Conservation (phyloP, 129 eudicot genomes). For the Daucus carota region DH1_v3.0 NC_030382.2:53572501-53573000, state of each 20-base stretch:
- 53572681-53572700: slow-evolving; percentile 1
- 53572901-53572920: slow-evolving; percentile 21
- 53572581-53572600: not conserved
- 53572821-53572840: not conserved
- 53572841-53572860: not conserved
- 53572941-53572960: slow-evolving; percentile 27
- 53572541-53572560: slow-evolving; percentile 7
- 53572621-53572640: not conserved
- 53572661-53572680: not conserved
- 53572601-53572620: not conserved
- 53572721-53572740: slow-evolving; percentile 1
- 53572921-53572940: slow-evolving; percentile 22
- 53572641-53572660: not conserved
- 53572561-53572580: slow-evolving; percentile 16
- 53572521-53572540: slow-evolving; percentile 1
- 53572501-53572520: not conserved
- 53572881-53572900: slow-evolving; percentile 11
- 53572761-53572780: not conserved
- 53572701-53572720: slow-evolving; percentile 1
- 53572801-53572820: not conserved
- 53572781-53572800: not conserved
- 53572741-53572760: slow-evolving; percentile 16
- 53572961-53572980: slow-evolving; percentile 7
- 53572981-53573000: not conserved
- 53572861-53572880: slow-evolving; percentile 11